phyloP scores from a whole-genome alignment of 768 basidiomycete genomes.

The Epithele typhae region DNA sequence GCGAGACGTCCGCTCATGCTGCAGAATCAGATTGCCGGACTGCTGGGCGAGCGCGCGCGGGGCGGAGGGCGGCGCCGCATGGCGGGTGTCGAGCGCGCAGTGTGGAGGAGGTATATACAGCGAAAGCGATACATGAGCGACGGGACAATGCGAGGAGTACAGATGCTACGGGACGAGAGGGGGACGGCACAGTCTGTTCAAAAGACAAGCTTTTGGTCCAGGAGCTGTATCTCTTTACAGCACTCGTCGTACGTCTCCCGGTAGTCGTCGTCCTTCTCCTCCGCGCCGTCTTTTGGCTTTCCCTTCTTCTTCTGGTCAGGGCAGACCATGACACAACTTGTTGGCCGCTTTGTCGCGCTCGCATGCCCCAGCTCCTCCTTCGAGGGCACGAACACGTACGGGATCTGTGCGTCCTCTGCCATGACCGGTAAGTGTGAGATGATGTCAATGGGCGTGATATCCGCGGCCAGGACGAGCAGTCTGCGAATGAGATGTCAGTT shows the following conservation, averaged over 20 bases:
- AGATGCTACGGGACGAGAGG: constrained; percentile 41
- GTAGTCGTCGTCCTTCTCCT: constrained; percentile 76
- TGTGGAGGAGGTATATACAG: constrained; percentile 3
- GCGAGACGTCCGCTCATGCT: neutral
- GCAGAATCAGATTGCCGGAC: neutral
- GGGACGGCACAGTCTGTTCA: constrained; percentile 55
- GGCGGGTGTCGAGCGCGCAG: too few species aligned
- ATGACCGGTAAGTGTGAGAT: constrained; percentile 95
- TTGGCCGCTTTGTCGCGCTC: constrained; percentile 95
- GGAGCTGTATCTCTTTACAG: constrained; percentile 75
- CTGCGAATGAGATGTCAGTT: constrained; percentile 36
- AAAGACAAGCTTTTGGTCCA: constrained; percentile 69
- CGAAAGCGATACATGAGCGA: constrained; percentile 13
- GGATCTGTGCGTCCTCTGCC: constrained; percentile 89
- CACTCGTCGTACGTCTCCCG: constrained; percentile 84
- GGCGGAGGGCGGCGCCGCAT: too few species aligned
- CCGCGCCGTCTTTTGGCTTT: constrained; percentile 56
- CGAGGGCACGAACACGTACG: constrained; percentile 84
- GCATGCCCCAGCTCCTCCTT: constrained; percentile 96
- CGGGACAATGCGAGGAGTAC: constrained; percentile 10
- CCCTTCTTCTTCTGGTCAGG: constrained; percentile 72
- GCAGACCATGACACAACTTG: constrained; percentile 95
- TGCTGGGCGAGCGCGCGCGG: neutral
- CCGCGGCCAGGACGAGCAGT: constrained; percentile 87
- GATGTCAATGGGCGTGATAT: constrained; percentile 98